phyloP scores from a whole-genome alignment of 495 filamentous ascomycete species.

The Penicillium arizonense region DNA sequence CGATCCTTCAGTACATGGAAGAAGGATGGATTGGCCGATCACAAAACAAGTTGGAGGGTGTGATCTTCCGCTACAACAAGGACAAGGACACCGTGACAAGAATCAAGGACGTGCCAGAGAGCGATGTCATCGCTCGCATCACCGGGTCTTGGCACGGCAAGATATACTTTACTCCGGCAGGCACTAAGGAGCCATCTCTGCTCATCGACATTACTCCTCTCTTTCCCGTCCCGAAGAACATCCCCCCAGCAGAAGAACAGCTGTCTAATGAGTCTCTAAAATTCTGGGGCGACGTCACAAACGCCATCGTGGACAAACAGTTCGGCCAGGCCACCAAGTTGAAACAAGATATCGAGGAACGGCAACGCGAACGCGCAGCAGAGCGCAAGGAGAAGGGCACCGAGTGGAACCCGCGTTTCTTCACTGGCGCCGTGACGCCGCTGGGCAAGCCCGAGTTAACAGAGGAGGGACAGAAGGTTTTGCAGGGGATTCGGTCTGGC shows the following conservation, averaged over 20 bases:
- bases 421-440: conserved; percentile 70
- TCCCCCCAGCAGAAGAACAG: conserved; percentile 74
- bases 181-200: conserved; percentile 61
- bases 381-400: conserved; percentile 63
- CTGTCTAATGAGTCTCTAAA: conserved; percentile 86
- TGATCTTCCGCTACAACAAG: conserved; percentile 85
- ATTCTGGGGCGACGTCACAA: conserved; percentile 84
- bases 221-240: conserved; percentile 67
- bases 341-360: conserved; percentile 90
- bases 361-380: conserved; percentile 80
- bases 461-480: conserved; percentile 67
- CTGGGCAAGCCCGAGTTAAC: conserved; percentile 77
- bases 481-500: conserved; percentile 64
- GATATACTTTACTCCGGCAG: conserved; percentile 61
- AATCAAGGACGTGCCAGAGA: conserved; percentile 81
- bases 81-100: conserved; percentile 70
- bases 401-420: conserved; percentile 88
- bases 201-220: conserved; percentile 86
- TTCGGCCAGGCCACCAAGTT: conserved; percentile 78
- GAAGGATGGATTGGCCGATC: conserved; percentile 92
- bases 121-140: conserved; percentile 78
- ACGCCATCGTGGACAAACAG: conserved; percentile 82
- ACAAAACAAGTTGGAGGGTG: conserved; percentile 87
- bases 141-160: conserved; percentile 80
- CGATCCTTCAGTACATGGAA: conserved; percentile 87